Evolutionary conservation across 177 flowering plant genomes (phyloP), one percentile per base, ranked within the genome.

Genomic region (Vitis hybrid): DNA sequence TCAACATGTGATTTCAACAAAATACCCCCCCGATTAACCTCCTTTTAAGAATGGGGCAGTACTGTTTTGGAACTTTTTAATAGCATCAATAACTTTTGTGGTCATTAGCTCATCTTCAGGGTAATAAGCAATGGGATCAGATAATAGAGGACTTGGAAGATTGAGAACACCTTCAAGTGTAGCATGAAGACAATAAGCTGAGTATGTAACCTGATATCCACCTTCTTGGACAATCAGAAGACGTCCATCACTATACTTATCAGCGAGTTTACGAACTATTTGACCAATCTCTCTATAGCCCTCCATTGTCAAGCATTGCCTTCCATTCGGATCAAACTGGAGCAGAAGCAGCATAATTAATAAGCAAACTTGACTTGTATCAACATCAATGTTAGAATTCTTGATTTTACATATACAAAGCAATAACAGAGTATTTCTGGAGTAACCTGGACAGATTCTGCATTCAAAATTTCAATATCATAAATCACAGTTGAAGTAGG

Each of bases 291-390:
- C 81, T 53, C 87, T 79, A 62, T 91, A 95, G 45, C 98, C 97
- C 45, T 85, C 92, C 99, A 89, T 92, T 51, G 99, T 91, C 81
- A 95, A 79, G 82, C 98, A 91, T 60, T 86, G 97, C 78, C 98
- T 89, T 75, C 99, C 99, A 82, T 95, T 95, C 55, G 99, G 96
- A 84, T 95, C 99, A 84, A 92, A 93, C 99, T 95, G 73, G 68
- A 79, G 2, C 14, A 71, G 8, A 53, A 64, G 5, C 16, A 66
- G 22, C 19, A 8, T 50, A 56, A 51, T 20, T 18, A n/a, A 10
- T 67, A 45, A 53, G 26, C 4, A 57, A 26, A 57, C 57, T 51
- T 11, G 52, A 71, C 53, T 12, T 31, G 8, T 16, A 9, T 63
- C 15, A 39, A 13, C n/a, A 10, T 18, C n/a, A 48, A 12, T 20